Evolutionary conservation across 345 rosid genomes (phyloP), one percentile per base, ranked within the genome.

Genomic region (Eucalyptus grandis): DNA sequence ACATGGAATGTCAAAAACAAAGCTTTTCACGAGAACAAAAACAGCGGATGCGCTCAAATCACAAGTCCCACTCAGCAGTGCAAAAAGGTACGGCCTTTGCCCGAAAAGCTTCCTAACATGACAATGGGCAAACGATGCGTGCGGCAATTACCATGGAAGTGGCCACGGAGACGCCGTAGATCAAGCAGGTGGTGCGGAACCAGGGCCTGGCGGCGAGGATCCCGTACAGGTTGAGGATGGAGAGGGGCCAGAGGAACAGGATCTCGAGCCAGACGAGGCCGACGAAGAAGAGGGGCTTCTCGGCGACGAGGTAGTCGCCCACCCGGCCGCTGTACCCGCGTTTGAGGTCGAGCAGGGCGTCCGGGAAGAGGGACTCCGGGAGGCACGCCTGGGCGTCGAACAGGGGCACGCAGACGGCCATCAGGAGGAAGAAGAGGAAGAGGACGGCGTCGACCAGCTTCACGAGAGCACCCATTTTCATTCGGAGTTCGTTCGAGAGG

Each of bases 231-330:
- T 93, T 96, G 69, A 94, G 82, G 50, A 97, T 62, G 11, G 95
- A 88, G 86, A 97, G 98, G 11, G 99, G 98, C 98, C 98, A 97
- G 9, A 92, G 94, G 88, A 97, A 91, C 13, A 96, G 16, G 53
- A 98, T 94, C 91, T 97, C 97, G 16, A 94, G 92, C 98, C 97
- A 95, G 7, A 95, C 92, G 50, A 95, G 40, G 7, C 96, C 98
- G 11, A 95, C 95, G 90, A 97, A 92, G 94, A 97, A 98, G 89
- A 90, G 91, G 11, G 99, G 99, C 91, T 94, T 95, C 91, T 97
- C 99, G 81, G 65, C 65, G 50, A 94, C 8, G 26, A 97, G 92
- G 88, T 94, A 98, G 87, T 98, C 99, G n/a, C 94, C 96, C 67
- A 86, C 95, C 58, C 93, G 92, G 47, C 89, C 62, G 56, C 86